phyloP scores from a whole-genome alignment of 1,284 basidiomycete species.

The Rhodotorula glutinis region DNA sequence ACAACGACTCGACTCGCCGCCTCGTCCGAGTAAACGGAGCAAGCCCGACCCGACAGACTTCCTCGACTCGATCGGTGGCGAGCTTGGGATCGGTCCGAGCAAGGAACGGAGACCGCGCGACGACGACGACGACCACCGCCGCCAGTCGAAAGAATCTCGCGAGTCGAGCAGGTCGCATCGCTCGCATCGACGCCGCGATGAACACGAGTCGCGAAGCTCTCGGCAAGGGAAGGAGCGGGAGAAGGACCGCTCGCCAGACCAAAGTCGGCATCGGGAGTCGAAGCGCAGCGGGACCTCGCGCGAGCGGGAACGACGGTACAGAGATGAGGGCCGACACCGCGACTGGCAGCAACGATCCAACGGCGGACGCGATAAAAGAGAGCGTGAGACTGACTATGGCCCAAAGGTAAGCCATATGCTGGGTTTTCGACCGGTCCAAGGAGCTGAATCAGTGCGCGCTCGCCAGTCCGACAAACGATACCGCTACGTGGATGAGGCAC shows the following conservation, averaged over 20 bases:
- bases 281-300: no score
- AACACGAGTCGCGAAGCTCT: not conserved
- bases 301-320: no score
- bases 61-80: conserved; percentile 22
- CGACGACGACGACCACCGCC: not conserved
- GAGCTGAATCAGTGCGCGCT: no score
- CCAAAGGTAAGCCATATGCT: conserved; percentile 1
- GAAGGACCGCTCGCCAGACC: not conserved
- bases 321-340: no score
- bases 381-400: conserved; percentile 10
- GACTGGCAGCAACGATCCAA: not conserved
- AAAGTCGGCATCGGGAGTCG: not conserved
- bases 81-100: conserved; percentile 5
- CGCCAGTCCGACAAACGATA: conserved; percentile 18
- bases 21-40: conserved; percentile 2
- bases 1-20: not conserved
- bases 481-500: conserved; percentile 9
- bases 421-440: no score
- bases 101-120: not conserved
- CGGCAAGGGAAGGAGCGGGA: conserved; percentile 8
- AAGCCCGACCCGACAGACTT: conserved; percentile 12
- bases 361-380: not conserved
- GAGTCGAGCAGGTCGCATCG: not conserved
- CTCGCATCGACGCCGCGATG: not conserved
- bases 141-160: conserved; percentile 1